These are phyloP conservation scores for Isochrysis galbana DNA, from an alignment of 78 protist species.

Conservation along the genomic window DNA sequence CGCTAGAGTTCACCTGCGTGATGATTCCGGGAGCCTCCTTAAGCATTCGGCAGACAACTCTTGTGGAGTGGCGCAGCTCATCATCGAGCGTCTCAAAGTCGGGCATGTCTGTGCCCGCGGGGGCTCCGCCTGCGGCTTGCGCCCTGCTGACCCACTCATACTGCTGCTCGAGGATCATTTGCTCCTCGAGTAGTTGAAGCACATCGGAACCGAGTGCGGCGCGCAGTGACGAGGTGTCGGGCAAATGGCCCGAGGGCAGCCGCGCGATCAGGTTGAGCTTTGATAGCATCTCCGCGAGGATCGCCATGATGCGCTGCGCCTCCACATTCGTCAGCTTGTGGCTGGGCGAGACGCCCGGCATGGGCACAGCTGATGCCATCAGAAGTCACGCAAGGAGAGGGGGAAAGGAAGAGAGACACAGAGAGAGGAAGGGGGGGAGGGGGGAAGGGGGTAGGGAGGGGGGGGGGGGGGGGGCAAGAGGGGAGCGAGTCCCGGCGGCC, in stretches of 20 bases:
- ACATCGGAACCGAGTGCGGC: neutral
- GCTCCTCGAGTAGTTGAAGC: neutral
- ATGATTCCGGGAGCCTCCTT: neutral
- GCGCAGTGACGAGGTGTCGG: neutral
- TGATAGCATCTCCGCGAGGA: neutral
- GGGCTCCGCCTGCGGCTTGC: neutral
- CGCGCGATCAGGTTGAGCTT: neutral
- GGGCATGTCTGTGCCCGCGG: neutral
- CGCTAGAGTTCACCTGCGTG: neutral
- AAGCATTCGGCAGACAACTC: slow-evolving; percentile 1
- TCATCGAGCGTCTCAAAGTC: slow-evolving; percentile 25
- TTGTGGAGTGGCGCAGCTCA: neutral
- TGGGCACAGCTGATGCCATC: too few species aligned
- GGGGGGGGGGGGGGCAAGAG: too few species aligned
- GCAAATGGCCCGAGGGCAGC: neutral
- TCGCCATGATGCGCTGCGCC: slow-evolving; percentile 46
- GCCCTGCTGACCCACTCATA: neutral
- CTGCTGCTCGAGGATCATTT: slow-evolving; percentile 1
- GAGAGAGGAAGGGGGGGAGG: too few species aligned
- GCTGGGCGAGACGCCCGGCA: too few species aligned
- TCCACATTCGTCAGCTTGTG: slow-evolving; percentile 42
- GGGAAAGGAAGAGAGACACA: too few species aligned
- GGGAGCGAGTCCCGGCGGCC: too few species aligned
- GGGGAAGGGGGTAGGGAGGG: too few species aligned
- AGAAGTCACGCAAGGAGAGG: too few species aligned